phyloP scores from a whole-genome alignment of 169 alveolate genomes.

The Plasmodium berghei region DNA sequence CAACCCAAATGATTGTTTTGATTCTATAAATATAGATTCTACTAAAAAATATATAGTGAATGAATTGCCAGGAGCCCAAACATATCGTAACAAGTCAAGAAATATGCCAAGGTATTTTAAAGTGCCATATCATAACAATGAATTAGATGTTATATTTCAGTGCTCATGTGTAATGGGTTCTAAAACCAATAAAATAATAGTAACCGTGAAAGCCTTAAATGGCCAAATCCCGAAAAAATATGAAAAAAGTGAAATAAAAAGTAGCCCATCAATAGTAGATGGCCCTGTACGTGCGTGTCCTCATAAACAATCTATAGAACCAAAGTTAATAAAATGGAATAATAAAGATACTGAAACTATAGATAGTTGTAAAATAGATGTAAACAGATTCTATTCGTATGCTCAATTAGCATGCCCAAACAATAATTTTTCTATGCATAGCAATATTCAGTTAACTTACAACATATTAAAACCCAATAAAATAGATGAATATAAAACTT shows the following conservation, averaged over 20 bases:
- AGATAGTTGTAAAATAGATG: constrained; percentile 27
- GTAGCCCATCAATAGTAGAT: not conserved
- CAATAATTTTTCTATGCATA: constrained; percentile 16
- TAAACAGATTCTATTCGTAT: constrained; percentile 3
- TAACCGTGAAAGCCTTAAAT: not conserved
- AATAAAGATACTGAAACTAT: not conserved
- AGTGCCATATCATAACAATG: constrained; percentile 3
- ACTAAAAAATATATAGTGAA: not conserved
- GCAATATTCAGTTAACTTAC: constrained; percentile 8
- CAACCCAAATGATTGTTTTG: constrained; percentile 39
- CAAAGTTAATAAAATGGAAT: constrained; percentile 8
- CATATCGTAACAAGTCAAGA: constrained; percentile 4
- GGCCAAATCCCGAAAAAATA: not conserved
- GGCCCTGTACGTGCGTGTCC: no score
- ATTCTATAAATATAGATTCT: not conserved
- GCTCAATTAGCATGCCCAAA: constrained; percentile 41
- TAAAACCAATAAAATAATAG: not conserved
- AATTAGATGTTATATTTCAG: not conserved
- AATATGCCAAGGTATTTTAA: constrained; percentile 15
- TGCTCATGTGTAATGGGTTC: constrained; percentile 21
- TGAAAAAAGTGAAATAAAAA: not conserved
- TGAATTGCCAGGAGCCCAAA: constrained; percentile 1
- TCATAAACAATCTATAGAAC: not conserved
- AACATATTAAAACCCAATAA: constrained; percentile 19
- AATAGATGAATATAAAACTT: not conserved